A percentile compares a stretch with the other conserved stretches of the same genome.
Evolutionary conservation across 305 asterid genomes (phyloP).

Genomic region (Fraxinus greggii): DNA sequence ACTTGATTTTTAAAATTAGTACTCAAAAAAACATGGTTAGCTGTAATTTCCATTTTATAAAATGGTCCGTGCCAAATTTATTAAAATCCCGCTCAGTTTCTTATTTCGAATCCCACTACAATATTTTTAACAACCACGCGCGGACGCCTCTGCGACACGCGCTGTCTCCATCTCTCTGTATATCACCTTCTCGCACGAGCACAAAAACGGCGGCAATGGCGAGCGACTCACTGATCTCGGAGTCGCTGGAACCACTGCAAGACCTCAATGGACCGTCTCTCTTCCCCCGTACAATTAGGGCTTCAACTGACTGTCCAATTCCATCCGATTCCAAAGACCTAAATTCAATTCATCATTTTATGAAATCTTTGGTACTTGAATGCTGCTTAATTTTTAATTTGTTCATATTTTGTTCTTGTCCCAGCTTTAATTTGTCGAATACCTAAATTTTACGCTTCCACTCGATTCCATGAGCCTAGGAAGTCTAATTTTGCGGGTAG

Average conservation of each 20-base stretch:
- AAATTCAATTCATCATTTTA: slow-evolving; percentile 54
- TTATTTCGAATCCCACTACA: background rate
- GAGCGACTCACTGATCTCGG: slow-evolving; percentile 29
- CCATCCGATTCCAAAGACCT: slow-evolving; percentile 48
- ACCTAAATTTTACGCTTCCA: background rate
- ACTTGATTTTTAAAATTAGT: too few relatives aligned
- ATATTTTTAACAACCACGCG: background rate
- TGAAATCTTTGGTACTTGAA: slow-evolving; percentile 64
- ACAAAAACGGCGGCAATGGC: slow-evolving; percentile 33
- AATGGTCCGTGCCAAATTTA: background rate
- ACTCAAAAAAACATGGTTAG: too few relatives aligned
- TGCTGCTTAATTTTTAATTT: background rate
- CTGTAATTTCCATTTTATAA: too few relatives aligned
- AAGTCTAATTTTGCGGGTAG: background rate
- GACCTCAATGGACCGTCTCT: slow-evolving; percentile 48
- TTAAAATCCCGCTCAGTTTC: background rate
- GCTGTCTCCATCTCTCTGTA: background rate
- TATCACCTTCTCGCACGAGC: slow-evolving; percentile 18
- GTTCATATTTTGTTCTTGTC: background rate
- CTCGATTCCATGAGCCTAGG: background rate
- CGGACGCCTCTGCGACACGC: slow-evolving; percentile 10
- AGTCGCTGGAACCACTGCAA: slow-evolving; percentile 50
- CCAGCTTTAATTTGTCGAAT: slow-evolving; percentile 16
- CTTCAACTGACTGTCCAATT: slow-evolving; percentile 32
- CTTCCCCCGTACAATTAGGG: slow-evolving; percentile 62